phyloP scores from a whole-genome alignment of 345 rosid species.

The Bretschneidera sinensis region DNA sequence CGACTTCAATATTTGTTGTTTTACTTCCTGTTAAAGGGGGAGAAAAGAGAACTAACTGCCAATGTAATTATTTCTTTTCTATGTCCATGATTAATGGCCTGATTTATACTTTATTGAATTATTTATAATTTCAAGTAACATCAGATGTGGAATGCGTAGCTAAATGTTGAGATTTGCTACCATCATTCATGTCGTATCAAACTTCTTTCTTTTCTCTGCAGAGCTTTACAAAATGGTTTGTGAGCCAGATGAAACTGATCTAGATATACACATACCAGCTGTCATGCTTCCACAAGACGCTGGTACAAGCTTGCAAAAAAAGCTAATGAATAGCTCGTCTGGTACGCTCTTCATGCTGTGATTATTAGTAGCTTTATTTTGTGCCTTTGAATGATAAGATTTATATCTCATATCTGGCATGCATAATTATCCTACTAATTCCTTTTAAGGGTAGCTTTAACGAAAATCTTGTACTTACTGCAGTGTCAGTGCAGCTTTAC shows the following conservation, averaged over 20 bases:
- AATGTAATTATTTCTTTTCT: too few relatives aligned
- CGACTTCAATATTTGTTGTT: background rate
- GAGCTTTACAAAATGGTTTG: conserved; percentile 99
- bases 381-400: background rate
- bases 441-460: conserved; percentile 7
- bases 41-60: too few relatives aligned
- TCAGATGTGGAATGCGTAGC: background rate
- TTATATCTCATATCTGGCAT: background rate
- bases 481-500: conserved; percentile 91
- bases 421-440: background rate
- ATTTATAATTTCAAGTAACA: too few relatives aligned
- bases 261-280: conserved; percentile 83
- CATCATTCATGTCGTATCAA: background rate
- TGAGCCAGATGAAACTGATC: conserved; percentile 91
- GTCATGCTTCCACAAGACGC: conserved; percentile 98
- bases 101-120: too few relatives aligned
- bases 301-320: conserved; percentile 66
- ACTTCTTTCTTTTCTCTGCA: conserved; percentile 23
- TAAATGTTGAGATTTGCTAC: background rate
- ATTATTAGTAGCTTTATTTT: background rate
- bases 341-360: conserved; percentile 33
- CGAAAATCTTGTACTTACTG: conserved; percentile 14
- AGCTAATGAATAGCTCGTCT: conserved; percentile 55
- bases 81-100: too few relatives aligned
- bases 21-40: too few relatives aligned